Base-by-base conservation (phyloP, 2,329 filamentous ascomycete genomes). In the Fusarium avenaceum region DNA sequence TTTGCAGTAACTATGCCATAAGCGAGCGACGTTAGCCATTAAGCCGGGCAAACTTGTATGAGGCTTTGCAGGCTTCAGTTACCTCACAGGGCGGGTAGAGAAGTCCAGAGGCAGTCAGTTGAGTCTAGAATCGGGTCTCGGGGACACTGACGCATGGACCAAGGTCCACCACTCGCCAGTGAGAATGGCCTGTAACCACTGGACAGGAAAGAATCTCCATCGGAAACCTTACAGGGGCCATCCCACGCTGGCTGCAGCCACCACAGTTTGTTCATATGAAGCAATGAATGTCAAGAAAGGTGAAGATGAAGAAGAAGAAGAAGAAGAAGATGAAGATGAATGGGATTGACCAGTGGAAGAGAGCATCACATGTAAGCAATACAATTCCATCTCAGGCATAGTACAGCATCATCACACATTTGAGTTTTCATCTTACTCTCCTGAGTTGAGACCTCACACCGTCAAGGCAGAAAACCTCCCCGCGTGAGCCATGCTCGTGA, bases 401-500 rank as follows among this genome's bases (percentile, higher is more conserved):
- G 26, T 26, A 4, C 9, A 52, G 11, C 11, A 19, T 32, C 28
- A 33, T 33, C 30, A 15, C 14, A 4, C 5, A 14, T 15, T 15
- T 13, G 10, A 30, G 28, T 30, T 33, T 15, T 8, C 7, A 20
- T 14, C 24, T 52, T n/a, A 32, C 19, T 49, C 28, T 30, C 11
- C 28, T 35, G 15, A 9, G 17, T 7, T 14, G 2, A n/a, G n/a
- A 46, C 20, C 22, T 2, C 24, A 19, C 30, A n/a, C 11, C n/a
- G 19, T 38, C 13, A 13, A 15, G 15, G 24, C 43, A 26, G 28
- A n/a, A 62, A 53, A 53, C 38, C 55, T 8, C 24, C 32, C 32
- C 51, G 32, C 51, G 48, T 67, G 64, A 67, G 52, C 44, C 58
- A 49, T 40, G 47, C 59, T 69, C 50, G 54, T 56, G 59, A 52